phyloP scores from a whole-genome alignment of 2,329 filamentous ascomycete genomes.

The Ceratocystis cubensis region DNA sequence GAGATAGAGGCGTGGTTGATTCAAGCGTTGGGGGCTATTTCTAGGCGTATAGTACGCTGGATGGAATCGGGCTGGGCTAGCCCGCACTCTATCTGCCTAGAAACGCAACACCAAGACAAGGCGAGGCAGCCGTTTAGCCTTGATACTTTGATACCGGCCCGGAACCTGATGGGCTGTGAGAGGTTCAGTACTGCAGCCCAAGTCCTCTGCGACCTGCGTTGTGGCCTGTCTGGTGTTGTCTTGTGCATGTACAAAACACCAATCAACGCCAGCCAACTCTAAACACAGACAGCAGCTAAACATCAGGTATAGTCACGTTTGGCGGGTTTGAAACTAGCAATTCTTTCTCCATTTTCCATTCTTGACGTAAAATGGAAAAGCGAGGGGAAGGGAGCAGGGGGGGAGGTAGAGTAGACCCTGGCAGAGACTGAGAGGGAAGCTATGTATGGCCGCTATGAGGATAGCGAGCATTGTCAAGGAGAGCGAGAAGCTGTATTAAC shows the following conservation, averaged over 20 bases:
- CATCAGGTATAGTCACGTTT: background rate
- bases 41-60: background rate
- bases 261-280: background rate
- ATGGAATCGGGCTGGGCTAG: background rate
- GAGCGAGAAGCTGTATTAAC: background rate
- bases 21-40: background rate
- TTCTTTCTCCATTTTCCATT: slow-evolving; percentile 7
- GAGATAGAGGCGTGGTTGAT: background rate
- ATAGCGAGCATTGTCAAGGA: no score
- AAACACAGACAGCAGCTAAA: background rate
- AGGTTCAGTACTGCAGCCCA: background rate
- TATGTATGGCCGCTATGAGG: background rate
- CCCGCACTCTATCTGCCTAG: background rate
- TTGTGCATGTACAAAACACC: background rate
- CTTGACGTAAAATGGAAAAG: background rate
- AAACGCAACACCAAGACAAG: background rate
- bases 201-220: no score
- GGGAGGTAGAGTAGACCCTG: background rate
- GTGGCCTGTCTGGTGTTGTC: background rate
- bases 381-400: background rate
- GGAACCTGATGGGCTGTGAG: background rate
- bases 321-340: background rate
- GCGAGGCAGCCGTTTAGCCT: no score
- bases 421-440: background rate
- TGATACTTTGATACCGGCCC: background rate